Evolutionary conservation across 306 rosid species (phyloP).

Genomic region (Astragalus membranaceus): DNA sequence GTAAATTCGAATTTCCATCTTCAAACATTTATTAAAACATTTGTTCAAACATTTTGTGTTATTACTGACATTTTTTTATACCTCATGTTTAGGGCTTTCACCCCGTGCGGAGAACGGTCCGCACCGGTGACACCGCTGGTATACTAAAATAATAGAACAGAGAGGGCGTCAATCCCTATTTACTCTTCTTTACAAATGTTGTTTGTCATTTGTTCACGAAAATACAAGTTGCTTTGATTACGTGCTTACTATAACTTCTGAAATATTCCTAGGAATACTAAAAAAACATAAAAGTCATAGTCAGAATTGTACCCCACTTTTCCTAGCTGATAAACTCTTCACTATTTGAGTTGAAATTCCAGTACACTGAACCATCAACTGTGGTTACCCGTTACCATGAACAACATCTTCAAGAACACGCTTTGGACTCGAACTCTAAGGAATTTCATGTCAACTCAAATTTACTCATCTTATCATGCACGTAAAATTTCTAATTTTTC

Average conservation of each 20-base stretch:
- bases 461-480: neutral
- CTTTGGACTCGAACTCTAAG: constrained; percentile 11
- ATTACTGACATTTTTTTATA: too few relatives aligned
- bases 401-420: constrained; percentile 22
- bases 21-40: too few relatives aligned
- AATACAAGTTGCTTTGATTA: neutral
- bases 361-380: neutral
- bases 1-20: too few relatives aligned
- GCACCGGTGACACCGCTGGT: too few relatives aligned
- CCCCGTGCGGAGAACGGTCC: too few relatives aligned
- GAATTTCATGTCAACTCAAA: neutral
- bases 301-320: neutral
- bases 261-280: neutral
- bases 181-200: too few relatives aligned
- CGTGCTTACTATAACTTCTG: neutral
- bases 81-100: too few relatives aligned
- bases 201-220: too few relatives aligned
- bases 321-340: neutral
- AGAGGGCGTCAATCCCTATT: too few relatives aligned
- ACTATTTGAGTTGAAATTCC: neutral
- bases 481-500: constrained; percentile 18
- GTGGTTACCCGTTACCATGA: constrained; percentile 6
- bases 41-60: too few relatives aligned
- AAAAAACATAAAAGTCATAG: neutral
- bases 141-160: too few relatives aligned